Percentiles rank a stretch among this genome's conserved stretches.
Evolutionary conservation across 2,329 filamentous ascomycete species (phyloP).

Genomic region (Aspergillus sp.): DNA sequence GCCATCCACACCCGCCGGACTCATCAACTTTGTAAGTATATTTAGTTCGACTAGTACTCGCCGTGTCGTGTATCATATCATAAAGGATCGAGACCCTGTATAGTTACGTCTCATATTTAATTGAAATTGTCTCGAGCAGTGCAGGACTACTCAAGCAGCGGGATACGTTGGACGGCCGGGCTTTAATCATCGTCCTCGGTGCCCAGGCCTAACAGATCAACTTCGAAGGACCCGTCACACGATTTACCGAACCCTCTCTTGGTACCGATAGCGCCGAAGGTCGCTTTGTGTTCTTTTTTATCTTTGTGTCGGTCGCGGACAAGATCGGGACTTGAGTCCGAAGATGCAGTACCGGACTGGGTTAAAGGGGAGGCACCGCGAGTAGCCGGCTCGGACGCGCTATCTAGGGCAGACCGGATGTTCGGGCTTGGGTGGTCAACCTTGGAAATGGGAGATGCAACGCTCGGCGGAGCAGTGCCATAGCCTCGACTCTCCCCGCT

Average conservation of each 20-base stretch:
- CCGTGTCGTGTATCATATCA: conserved; percentile 4
- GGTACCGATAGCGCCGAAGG: conserved; percentile 18
- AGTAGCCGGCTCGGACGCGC: conserved; percentile 20
- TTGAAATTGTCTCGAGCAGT: neutral
- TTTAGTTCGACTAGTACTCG: neutral
- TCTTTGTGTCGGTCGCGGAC: conserved; percentile 11
- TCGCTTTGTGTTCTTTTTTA: conserved; percentile 9
- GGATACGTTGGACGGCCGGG: neutral
- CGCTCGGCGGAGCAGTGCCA: conserved; percentile 15
- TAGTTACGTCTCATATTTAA: neutral
- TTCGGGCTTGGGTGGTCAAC: conserved; percentile 14
- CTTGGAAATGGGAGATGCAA: conserved; percentile 19
- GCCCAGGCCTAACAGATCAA: conserved; percentile 18
- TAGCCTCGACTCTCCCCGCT: conserved; percentile 10
- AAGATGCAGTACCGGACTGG: conserved; percentile 16
- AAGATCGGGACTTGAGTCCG: conserved; percentile 19
- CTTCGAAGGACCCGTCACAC: conserved; percentile 17
- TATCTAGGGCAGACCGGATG: conserved; percentile 12
- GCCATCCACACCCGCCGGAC: neutral
- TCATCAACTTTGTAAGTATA: neutral
- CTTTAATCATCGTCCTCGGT: conserved; percentile 7
- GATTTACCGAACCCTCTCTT: conserved; percentile 15
- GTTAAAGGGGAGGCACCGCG: conserved; percentile 22
- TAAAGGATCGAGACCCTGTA: neutral
- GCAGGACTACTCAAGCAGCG: neutral